Base-by-base conservation (phyloP, 495 filamentous ascomycete genomes). In the Jackrogersella multiformis region DNA sequence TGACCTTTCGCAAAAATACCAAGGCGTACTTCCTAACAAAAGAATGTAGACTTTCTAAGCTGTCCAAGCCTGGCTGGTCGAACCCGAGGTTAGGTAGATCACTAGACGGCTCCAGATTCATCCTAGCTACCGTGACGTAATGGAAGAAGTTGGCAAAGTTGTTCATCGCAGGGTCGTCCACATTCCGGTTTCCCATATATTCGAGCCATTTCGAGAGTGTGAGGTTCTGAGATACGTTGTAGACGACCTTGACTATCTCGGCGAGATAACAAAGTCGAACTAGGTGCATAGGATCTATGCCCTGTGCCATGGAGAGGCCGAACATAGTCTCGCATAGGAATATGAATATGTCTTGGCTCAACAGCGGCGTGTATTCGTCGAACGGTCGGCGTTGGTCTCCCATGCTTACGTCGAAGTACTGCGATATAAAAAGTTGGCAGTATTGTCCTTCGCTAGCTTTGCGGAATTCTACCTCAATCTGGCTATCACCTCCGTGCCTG, bases 241-340 rank as follows among this genome's bases (percentile, higher is more conserved):
- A 78, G 39, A 85, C 79, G 2, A 92, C 90, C 77, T 96, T 95
- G 41, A 93, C 88, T 41, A 98, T 86, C 77, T 99, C 94, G 24
- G 92, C 92, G 35, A 96, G 83, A 72, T 96, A 97, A 80, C 95
- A 98, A 57, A 97, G 84, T 10, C 90, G 90, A 26, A 98, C 78
- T 13, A 98, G 70, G 77, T 97, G 92, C 61, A 90, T 86, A 28
- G 96, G 87, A 53, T 97, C 89, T 48, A 96, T 82, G 44, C 85
- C 76, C 39, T 79, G 74, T 12, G 78, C 76, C 18, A 74, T 60
- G 18, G 66, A 66, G 12, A 82, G 49, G 9, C 92, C 84, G 15
- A 89, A 87, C 18, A 92, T 89, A 20, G 87, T 85, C 36, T 97
- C 80, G 61, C 87, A 90, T n/a, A 99, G 77, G 80, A 97, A 96